phyloP scores from a whole-genome alignment of 1,139 yeast species.

The Yamadazyma aaseri region DNA sequence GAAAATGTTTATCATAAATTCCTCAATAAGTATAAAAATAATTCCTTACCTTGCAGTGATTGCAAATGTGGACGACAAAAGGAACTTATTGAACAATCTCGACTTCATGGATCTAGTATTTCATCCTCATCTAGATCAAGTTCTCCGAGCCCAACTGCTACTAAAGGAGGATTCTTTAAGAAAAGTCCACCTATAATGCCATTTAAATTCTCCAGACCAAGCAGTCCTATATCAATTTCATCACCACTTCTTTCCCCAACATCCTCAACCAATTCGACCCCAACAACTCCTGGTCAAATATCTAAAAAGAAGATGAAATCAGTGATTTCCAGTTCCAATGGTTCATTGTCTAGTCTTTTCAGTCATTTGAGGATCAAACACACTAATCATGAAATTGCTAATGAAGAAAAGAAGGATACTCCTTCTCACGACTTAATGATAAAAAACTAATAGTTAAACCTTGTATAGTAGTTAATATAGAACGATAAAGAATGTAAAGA shows the following conservation, averaged over 20 bases:
- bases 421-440: neutral
- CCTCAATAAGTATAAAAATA: slow-evolving; percentile 11
- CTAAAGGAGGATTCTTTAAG: slow-evolving; percentile 3
- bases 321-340: slow-evolving; percentile 1
- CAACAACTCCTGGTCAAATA: slow-evolving; percentile 2
- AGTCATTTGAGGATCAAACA: slow-evolving; percentile 13
- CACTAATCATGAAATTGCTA: neutral
- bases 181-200: slow-evolving; percentile 9
- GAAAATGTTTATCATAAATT: slow-evolving; percentile 40
- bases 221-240: slow-evolving; percentile 12
- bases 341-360: slow-evolving; percentile 10
- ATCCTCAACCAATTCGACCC: slow-evolving; percentile 5
- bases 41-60: slow-evolving; percentile 6
- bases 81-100: neutral
- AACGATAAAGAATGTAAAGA: too few species aligned
- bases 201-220: slow-evolving; percentile 10
- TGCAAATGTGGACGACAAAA: slow-evolving; percentile 12
- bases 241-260: slow-evolving; percentile 11
- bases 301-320: slow-evolving; percentile 8
- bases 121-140: neutral
- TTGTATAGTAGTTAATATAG: neutral
- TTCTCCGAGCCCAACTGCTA: neutral
- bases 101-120: too few species aligned
- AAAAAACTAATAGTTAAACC: neutral
- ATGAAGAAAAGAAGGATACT: neutral